A percentile compares a stretch with the other conserved stretches of the same genome.
Evolutionary conservation across 1,139 yeast species (phyloP).

Genomic region (Geotrichum australiense): DNA sequence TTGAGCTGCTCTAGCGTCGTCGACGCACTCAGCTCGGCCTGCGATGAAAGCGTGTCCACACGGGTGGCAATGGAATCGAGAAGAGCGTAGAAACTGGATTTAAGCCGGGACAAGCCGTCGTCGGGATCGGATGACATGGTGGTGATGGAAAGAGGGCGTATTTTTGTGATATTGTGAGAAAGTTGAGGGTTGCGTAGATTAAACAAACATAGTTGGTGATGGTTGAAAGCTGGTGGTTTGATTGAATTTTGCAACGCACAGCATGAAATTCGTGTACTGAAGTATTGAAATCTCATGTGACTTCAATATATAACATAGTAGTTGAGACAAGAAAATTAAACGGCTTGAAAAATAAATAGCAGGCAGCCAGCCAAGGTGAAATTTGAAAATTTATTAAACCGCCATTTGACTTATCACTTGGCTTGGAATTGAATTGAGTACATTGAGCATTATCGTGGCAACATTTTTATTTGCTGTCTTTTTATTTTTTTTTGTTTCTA

Average conservation of each 20-base stretch:
- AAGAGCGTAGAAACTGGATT: conserved; percentile 13
- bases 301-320: too few species aligned
- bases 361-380: not conserved
- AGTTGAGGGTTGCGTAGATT: not conserved
- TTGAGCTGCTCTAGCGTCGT: conserved; percentile 22
- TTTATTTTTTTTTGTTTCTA: too few species aligned
- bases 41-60: conserved; percentile 23
- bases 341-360: too few species aligned
- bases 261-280: too few species aligned
- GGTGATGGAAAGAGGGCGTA: too few species aligned
- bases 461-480: not conserved
- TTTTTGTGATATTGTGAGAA: too few species aligned
- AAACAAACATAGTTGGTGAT: not conserved
- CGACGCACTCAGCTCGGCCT: conserved; percentile 24
- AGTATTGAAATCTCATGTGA: too few species aligned
- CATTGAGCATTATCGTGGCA: conserved; percentile 1
- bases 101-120: conserved; percentile 2
- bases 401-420: not conserved
- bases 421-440: not conserved
- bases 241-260: too few species aligned
- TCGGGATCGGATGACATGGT: not conserved
- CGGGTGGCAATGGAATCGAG: conserved; percentile 17
- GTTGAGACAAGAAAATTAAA: too few species aligned
- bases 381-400: not conserved
- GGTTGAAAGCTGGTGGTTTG: not conserved